These are phyloP conservation scores for Harringtonia aguacate DNA, from an alignment of 2,329 filamentous ascomycete genomes.

Conservation along the genomic window DNA sequence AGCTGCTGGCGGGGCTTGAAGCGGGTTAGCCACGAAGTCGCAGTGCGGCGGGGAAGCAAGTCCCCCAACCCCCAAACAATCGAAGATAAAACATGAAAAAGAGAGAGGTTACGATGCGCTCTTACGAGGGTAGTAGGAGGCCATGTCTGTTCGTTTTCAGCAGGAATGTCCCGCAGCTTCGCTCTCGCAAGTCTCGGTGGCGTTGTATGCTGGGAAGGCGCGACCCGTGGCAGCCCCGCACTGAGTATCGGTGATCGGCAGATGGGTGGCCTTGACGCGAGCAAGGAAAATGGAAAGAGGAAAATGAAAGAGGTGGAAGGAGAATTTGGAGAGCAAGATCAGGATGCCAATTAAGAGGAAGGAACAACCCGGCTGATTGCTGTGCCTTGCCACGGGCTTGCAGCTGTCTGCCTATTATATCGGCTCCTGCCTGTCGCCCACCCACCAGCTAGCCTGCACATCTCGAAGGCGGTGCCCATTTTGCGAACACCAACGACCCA, in stretches of 20 bases:
- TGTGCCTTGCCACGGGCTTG: too few relatives aligned
- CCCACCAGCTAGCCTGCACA: too few relatives aligned
- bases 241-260: neutral
- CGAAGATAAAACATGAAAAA: too few relatives aligned
- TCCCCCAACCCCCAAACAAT: neutral
- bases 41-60: too few relatives aligned
- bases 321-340: too few relatives aligned
- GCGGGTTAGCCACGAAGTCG: neutral
- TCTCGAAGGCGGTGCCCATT: too few relatives aligned
- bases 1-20: conserved; percentile 14
- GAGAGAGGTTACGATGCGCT: neutral
- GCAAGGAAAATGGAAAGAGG: neutral
- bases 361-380: too few relatives aligned
- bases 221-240: neutral
- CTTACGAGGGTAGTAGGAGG: conserved; percentile 16
- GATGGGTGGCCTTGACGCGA: neutral
- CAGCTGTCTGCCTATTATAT: too few relatives aligned
- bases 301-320: neutral
- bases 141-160: neutral
- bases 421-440: too few relatives aligned
- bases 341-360: too few relatives aligned
- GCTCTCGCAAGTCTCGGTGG: neutral
- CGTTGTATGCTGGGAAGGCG: neutral
- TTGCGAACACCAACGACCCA: too few relatives aligned
- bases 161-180: neutral